Evolutionary conservation across 352 stramenopile genomes (phyloP), one percentile per base, ranked within the genome.

Genomic region (Phytophthora brassicae): DNA sequence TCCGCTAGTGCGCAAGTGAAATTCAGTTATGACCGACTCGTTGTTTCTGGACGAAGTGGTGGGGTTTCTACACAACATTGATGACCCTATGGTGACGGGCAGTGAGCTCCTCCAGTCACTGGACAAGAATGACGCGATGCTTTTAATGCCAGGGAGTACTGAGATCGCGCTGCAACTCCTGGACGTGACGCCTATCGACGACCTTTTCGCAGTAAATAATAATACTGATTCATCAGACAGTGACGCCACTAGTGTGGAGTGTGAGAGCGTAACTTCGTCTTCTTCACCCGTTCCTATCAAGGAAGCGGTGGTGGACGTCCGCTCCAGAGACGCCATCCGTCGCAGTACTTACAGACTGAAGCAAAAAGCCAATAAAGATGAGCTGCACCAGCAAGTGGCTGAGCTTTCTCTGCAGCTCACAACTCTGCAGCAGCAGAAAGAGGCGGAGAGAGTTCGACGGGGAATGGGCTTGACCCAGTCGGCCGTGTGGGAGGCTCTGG

Each of bases 321-420:
- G 64, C 14, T 61, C 45, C 0, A 49, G 36, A n/a, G 64, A 69
- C 47, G 64, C 64, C 26, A 64, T 69, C n/a, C 54, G 64, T 12
- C 59, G 64, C 28, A 64, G 64, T 14, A 45, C 47, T 0, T 68
- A 72, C 42, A 33, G 64, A 24, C 26, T 69, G 64, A 72, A 72
- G 35, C 64, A 67, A 8, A 72, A 72, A 41, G 43, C n/a, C 6
- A 46, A 69, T 16, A 53, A 53, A 7, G 31, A 55, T 3, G 64
- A 49, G 4, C 43, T 69, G 16, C 38, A 61, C 22, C 31, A 38
- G 13, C 38, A 70, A n/a, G 47, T 67, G 7, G 39, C 59, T n/a
- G 50, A 74, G 6, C 20, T 74, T 11, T 59, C 55, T n/a, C 26
- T 11, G 1, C 46, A 64, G 28, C 17, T 70, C 7, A 23, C 20